phyloP scores from a whole-genome alignment of 1,284 basidiomycete genomes.

The Schizopora paradoxa region DNA sequence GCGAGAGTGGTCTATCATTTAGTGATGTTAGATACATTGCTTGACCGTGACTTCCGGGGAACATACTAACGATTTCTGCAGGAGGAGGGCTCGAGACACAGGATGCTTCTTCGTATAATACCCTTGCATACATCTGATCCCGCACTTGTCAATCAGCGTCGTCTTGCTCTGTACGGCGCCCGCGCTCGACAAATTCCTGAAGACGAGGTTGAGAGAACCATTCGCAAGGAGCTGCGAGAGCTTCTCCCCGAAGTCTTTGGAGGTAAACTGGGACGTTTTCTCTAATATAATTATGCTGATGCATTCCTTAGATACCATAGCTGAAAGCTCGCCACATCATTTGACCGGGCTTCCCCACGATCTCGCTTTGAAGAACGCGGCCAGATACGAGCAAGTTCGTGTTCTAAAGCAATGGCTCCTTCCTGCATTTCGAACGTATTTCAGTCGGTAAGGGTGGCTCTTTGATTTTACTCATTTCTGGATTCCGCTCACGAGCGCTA shows the following conservation, averaged over 20 bases:
- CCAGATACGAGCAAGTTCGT: constrained; percentile 66
- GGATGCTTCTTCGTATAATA: constrained; percentile 61
- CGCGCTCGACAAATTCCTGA: constrained; percentile 63
- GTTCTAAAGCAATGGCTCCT: constrained; percentile 65
- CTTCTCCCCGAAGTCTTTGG: constrained; percentile 63
- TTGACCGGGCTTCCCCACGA: constrained; percentile 15
- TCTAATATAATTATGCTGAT: not conserved
- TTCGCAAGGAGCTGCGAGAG: constrained; percentile 60
- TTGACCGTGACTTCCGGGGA: too few relatives aligned
- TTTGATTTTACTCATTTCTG: too few relatives aligned
- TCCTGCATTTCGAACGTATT: constrained; percentile 52
- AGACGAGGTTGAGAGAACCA: constrained; percentile 58
- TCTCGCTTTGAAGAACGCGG: constrained; percentile 38
- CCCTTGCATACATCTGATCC: constrained; percentile 53
- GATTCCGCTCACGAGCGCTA: too few relatives aligned
- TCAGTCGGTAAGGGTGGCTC: constrained; percentile 37
- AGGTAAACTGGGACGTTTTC: constrained; percentile 34
- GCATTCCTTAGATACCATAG: not conserved
- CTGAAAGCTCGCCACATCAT: constrained; percentile 5
- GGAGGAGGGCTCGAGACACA: constrained; percentile 51
- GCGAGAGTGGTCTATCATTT: constrained; percentile 57
- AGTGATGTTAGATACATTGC: constrained; percentile 38
- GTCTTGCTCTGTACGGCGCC: constrained; percentile 59
- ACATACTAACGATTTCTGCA: constrained; percentile 17
- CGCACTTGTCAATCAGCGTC: constrained; percentile 61